phyloP scores from a whole-genome alignment of 2,329 filamentous ascomycete species.

The Ambrosiella cleistominuta region DNA sequence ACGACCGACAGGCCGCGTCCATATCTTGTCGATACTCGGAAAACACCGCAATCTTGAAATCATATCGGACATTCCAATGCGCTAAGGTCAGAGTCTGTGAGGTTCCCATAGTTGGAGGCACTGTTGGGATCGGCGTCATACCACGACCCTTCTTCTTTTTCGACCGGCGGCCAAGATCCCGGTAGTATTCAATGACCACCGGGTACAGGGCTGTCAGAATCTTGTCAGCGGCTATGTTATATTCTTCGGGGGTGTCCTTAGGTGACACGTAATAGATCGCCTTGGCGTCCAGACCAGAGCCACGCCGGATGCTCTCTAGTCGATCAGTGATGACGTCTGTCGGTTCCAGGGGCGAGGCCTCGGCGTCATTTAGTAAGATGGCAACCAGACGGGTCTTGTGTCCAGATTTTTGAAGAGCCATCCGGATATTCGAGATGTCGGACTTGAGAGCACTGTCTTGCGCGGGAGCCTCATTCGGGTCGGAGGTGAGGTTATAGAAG shows the following conservation, averaged over 20 bases:
- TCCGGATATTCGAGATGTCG: slow-evolving; percentile 65
- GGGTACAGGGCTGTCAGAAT: slow-evolving; percentile 58
- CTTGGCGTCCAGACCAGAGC: slow-evolving; percentile 66
- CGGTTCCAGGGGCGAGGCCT: slow-evolving; percentile 18
- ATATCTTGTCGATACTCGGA: slow-evolving; percentile 88
- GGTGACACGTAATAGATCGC: slow-evolving; percentile 72
- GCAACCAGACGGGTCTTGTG: slow-evolving; percentile 66
- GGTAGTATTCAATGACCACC: slow-evolving; percentile 72
- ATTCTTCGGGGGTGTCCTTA: slow-evolving; percentile 50
- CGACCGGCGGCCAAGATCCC: slow-evolving; percentile 81
- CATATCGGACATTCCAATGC: slow-evolving; percentile 86
- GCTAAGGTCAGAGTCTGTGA: slow-evolving; percentile 71
- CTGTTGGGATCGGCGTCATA: slow-evolving; percentile 59
- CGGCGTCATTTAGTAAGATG: slow-evolving; percentile 58
- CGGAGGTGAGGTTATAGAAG: slow-evolving; percentile 61
- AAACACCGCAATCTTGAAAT: slow-evolving; percentile 81
- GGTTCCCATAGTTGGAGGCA: slow-evolving; percentile 66
- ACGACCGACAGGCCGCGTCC: slow-evolving; percentile 70
- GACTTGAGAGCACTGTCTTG: slow-evolving; percentile 75
- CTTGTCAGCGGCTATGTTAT: slow-evolving; percentile 55
- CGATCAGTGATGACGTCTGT: slow-evolving; percentile 51
- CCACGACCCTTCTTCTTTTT: slow-evolving; percentile 74
- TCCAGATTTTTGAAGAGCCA: slow-evolving; percentile 46
- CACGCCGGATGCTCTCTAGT: slow-evolving; percentile 59
- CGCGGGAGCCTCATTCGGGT: slow-evolving; percentile 56